A percentile compares a stretch with the other conserved stretches of the same genome.
Evolutionary conservation across 805 yeast species (phyloP).

Genomic region (Candida tallmaniae): DNA sequence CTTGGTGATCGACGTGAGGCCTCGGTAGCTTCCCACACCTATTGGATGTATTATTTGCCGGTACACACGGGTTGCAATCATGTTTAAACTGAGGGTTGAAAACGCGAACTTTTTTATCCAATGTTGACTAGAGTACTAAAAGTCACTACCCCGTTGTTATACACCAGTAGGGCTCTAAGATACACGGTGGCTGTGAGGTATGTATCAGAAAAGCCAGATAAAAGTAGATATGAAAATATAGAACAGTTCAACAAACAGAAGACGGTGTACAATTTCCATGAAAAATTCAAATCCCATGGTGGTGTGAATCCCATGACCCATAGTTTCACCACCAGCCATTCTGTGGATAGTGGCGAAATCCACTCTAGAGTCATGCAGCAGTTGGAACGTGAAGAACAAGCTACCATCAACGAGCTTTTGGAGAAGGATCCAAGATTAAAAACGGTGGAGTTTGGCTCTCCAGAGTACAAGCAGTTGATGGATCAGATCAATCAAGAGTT

Average conservation of each 20-base stretch:
- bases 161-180: no score
- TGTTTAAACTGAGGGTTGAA: no score
- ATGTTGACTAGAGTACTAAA: no score
- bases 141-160: no score
- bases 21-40: no score
- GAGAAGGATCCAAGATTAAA: slow-evolving; percentile 29
- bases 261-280: slow-evolving; percentile 11
- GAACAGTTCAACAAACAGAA: slow-evolving; percentile 37
- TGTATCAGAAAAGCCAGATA: not conserved
- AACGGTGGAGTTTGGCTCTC: slow-evolving; percentile 24
- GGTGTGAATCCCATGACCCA: no score
- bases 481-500: slow-evolving; percentile 23
- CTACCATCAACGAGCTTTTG: slow-evolving; percentile 19
- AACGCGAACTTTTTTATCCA: no score
- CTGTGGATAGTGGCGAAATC: slow-evolving; percentile 4
- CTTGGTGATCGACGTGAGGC: slow-evolving; percentile 32
- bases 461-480: slow-evolving; percentile 34
- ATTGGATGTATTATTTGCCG: no score
- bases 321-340: not conserved
- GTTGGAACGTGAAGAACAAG: slow-evolving; percentile 13
- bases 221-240: slow-evolving; percentile 17
- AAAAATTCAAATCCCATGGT: not conserved
- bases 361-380: slow-evolving; percentile 10
- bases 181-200: no score
- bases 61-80: no score